Evolutionary conservation across 768 basidiomycete species (phyloP), one percentile per base, ranked within the genome.

Genomic region (Tephrocybe sp.): DNA sequence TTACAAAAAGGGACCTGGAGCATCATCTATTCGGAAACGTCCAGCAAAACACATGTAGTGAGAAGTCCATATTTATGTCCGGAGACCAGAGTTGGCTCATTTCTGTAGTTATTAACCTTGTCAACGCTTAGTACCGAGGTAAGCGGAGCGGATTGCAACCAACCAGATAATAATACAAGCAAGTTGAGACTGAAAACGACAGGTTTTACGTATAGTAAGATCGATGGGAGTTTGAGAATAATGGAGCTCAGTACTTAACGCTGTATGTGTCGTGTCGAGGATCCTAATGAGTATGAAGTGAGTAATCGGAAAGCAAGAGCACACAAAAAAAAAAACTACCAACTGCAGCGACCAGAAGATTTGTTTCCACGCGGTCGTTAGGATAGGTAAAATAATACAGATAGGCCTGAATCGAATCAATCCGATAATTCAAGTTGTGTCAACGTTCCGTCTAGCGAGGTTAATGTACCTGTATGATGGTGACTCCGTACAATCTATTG

Each of bases 41-140:
- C n/a, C n/a, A n/a, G n/a, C n/a, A n/a, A n/a, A n/a, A n/a, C n/a
- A n/a, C n/a, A n/a, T n/a, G n/a, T n/a, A n/a, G n/a, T n/a, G n/a
- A n/a, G n/a, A n/a, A n/a, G n/a, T n/a, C n/a, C 12, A 36, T 40
- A 40, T 37, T 37, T 39, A 48, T 48, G 48, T 40, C 48, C 48
- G 15, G 17, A 30, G 24, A 25, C 12, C 3, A 41, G 38, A 6
- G 14, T n/a, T 1, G 37, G 18, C 6, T 15, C 20, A 23, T 49
- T 48, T 18, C 47, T 37, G 24, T 48, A 48, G 23, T 48, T 48
- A 20, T n/a, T 28, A n/a, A 48, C 12, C 47, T 48, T 21, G 36
- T 39, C 17, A 39, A 17, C 8, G n/a, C 20, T n/a, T 9, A 21
- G 18, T 9, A 17, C 38, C 18, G 38, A 5, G 5, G 6, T 36